A percentile compares a stretch with the other conserved stretches of the same genome.
Conservation (phyloP, 345 rosid genomes). For the Excoecaria agallocha region DNA sequence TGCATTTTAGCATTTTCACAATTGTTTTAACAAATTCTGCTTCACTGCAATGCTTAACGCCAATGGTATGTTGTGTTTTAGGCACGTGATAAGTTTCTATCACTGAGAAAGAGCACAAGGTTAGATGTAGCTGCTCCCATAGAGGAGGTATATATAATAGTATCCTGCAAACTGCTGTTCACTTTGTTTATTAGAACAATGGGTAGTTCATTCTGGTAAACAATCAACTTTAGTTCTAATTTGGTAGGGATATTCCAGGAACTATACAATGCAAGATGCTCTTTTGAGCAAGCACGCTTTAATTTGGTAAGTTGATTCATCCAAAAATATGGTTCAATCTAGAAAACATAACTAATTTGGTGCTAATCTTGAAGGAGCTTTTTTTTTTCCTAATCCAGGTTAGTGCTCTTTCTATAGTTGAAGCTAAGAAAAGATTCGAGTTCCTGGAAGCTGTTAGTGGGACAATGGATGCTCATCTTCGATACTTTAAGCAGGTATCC, state of each 20-base stretch:
- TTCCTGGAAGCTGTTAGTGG: constrained; percentile 72
- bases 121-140: constrained; percentile 57
- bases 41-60: constrained; percentile 17
- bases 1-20: constrained; percentile 13
- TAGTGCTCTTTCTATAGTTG: constrained; percentile 59
- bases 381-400: constrained; percentile 40
- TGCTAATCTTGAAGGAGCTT: not conserved
- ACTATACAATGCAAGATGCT: constrained; percentile 53
- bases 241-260: constrained; percentile 64
- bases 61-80: constrained; percentile 24
- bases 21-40: not conserved
- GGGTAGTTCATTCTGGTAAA: constrained; percentile 19
- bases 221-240: constrained; percentile 41
- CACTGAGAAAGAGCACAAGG: constrained; percentile 74
- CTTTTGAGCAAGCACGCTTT: constrained; percentile 76
- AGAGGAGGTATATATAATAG: constrained; percentile 58
- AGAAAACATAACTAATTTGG: not conserved
- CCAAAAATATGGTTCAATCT: not conserved
- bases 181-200: not conserved
- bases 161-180: not conserved
- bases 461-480: constrained; percentile 70
- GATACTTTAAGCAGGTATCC: constrained; percentile 65
- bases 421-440: constrained; percentile 66
- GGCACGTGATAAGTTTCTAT: constrained; percentile 79
- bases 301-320: constrained; percentile 41